These are phyloP conservation scores for Entelexis paramagnoliae DNA, from an alignment of 1,139 yeast species.

Conservation along the genomic window DNA sequence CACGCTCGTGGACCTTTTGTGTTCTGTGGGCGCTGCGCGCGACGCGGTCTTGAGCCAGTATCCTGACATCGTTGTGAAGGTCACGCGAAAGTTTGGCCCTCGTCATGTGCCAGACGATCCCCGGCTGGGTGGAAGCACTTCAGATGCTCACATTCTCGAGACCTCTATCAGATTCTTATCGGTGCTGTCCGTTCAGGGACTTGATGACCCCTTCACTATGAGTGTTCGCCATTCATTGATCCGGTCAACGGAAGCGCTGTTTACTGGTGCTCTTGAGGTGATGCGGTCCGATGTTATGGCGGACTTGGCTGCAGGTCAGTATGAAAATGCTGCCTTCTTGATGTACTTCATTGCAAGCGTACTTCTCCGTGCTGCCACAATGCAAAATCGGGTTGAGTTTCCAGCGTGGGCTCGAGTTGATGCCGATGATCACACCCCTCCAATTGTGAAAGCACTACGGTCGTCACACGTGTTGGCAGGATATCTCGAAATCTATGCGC, in stretches of 20 bases:
- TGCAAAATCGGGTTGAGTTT: background rate
- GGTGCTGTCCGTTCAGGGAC: background rate
- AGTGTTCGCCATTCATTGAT: background rate
- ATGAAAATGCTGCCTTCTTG: background rate
- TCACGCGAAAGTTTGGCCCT: background rate
- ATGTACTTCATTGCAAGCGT: background rate
- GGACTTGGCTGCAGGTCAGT: background rate
- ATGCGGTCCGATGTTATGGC: background rate
- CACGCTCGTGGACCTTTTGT: background rate
- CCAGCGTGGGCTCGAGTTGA: background rate
- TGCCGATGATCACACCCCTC: background rate
- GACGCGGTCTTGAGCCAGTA: background rate
- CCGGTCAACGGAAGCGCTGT: background rate
- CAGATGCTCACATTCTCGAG: background rate
- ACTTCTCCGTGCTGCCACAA: background rate
- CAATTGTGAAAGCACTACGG: background rate
- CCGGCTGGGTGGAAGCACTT: background rate
- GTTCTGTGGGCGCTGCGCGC: background rate
- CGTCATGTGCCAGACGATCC: background rate
- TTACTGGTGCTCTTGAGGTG: background rate
- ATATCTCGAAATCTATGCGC: background rate
- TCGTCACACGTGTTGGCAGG: background rate
- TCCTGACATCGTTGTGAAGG: background rate
- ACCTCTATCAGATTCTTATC: background rate
- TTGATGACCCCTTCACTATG: background rate